Percentiles rank a stretch among this genome's conserved stretches.
These are phyloP conservation scores for Scheffersomyces titani DNA, from an alignment of 1,139 yeast species.

Conservation along the genomic window DNA sequence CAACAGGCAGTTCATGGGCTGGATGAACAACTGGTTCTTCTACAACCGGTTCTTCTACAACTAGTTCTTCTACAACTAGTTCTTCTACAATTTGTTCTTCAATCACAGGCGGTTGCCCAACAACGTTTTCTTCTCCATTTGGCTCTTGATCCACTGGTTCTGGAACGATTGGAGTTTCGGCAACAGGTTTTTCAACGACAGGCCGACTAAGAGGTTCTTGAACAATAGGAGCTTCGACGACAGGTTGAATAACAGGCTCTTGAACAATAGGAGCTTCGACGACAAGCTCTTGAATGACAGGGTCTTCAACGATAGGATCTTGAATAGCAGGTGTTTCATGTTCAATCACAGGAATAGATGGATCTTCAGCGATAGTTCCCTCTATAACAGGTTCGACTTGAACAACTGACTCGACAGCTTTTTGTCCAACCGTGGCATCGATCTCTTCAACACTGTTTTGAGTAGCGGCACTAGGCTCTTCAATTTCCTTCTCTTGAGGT, in stretches of 20 bases:
- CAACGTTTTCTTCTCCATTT: too few species aligned
- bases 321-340: background rate
- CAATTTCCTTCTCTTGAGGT: background rate
- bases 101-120: too few species aligned
- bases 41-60: conserved; percentile 2
- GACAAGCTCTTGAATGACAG: conserved; percentile 1
- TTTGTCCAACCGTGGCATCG: conserved; percentile 4
- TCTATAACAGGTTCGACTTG: conserved; percentile 1
- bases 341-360: background rate
- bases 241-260: conserved; percentile 1
- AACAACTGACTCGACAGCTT: conserved; percentile 5
- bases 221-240: conserved; percentile 2
- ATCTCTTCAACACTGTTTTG: conserved; percentile 2
- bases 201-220: conserved; percentile 2
- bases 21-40: conserved; percentile 2
- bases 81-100: conserved; percentile 2
- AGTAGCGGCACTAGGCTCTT: background rate
- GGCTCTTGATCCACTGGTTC: too few species aligned
- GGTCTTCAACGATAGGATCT: conserved; percentile 1
- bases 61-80: conserved; percentile 3
- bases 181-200: conserved; percentile 4
- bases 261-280: conserved; percentile 1
- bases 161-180: background rate
- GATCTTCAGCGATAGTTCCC: background rate
- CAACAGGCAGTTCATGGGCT: too few species aligned